Evolutionary conservation across 208 protist species (phyloP), one percentile per base, ranked within the genome.

Genomic region (Borovskyia barvae): DNA sequence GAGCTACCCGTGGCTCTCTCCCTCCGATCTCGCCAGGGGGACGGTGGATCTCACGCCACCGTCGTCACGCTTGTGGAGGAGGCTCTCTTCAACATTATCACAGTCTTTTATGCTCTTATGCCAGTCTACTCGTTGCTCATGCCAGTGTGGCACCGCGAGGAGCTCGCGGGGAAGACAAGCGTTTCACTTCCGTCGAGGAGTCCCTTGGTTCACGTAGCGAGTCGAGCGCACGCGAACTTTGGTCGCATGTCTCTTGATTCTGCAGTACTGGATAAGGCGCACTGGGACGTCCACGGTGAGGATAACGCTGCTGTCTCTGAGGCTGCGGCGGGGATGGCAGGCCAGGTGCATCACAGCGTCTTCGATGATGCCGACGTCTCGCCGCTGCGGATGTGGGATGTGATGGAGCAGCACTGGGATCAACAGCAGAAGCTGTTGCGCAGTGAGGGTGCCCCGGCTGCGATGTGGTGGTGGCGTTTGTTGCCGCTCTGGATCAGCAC

Each of bases 381-480:
- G 6, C 55, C 64, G 2, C 11, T 46, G 8, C 54, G 54, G 17
- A 56, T 71, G 20, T 71, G 64, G 41, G 66, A 70, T 17, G 46
- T 57, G 3, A 35, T 90, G 8, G 53, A 54, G 33, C 35, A 57
- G 11, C 72, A 51, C 46, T 90, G 78, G 78, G 14, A 48, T 14
- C 49, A 17, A 1, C 32, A 71, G 9, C 50, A 80, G 24, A 30
- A 37, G 7, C 17, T 52, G 1, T 33, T 86, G 45, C 68, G 72
- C 3, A 37, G 70, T 19, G 67, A 74, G 24, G 78, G 82, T 33
- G 36, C 64, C 14, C 35, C 50, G 19, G 71, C 67, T 5, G 67
- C 64, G 5, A 29, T 80, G 37, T 73, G 60, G 73, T 80, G 73
- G 73, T 54, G 74, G 42, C 65, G 47, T 3, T 24, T 71, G 33